These are phyloP conservation scores for Ocimum tenuiflorum DNA, from an alignment of 257 asterid genomes.

Conservation along the genomic window DNA sequence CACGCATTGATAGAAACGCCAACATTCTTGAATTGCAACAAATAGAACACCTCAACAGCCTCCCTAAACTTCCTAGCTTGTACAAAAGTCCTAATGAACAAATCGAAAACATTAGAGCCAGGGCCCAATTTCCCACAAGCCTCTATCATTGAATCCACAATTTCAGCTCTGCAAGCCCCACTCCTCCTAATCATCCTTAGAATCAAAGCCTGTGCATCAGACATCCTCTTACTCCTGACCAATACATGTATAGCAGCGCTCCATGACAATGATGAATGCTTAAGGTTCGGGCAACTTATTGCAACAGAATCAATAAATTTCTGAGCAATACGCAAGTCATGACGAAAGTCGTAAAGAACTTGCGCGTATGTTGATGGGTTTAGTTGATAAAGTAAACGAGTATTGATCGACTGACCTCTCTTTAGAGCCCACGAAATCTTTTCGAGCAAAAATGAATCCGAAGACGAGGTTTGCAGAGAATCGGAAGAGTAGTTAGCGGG, in stretches of 20 bases:
- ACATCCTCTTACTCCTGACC: constrained; percentile 41
- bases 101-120: constrained; percentile 42
- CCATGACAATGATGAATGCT: constrained; percentile 50
- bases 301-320: constrained; percentile 53
- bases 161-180: constrained; percentile 49
- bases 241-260: constrained; percentile 53
- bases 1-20: constrained; percentile 58
- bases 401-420: too few species aligned
- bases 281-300: constrained; percentile 64
- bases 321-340: constrained; percentile 38
- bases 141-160: constrained; percentile 50
- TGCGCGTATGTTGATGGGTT: constrained; percentile 45
- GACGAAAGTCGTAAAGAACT: constrained; percentile 39
- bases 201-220: constrained; percentile 86
- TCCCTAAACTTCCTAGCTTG: constrained; percentile 86
- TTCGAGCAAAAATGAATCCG: constrained; percentile 45
- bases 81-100: constrained; percentile 62
- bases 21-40: constrained; percentile 34
- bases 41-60: constrained; percentile 53
- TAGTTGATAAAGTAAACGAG: constrained; percentile 32
- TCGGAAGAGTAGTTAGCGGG: neutral
- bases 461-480: constrained; percentile 18
- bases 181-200: too few species aligned
- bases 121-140: constrained; percentile 52
- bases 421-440: too few species aligned